phyloP scores from a whole-genome alignment of 495 filamentous ascomycete species.

The Paragyromitra xinjiangensis region DNA sequence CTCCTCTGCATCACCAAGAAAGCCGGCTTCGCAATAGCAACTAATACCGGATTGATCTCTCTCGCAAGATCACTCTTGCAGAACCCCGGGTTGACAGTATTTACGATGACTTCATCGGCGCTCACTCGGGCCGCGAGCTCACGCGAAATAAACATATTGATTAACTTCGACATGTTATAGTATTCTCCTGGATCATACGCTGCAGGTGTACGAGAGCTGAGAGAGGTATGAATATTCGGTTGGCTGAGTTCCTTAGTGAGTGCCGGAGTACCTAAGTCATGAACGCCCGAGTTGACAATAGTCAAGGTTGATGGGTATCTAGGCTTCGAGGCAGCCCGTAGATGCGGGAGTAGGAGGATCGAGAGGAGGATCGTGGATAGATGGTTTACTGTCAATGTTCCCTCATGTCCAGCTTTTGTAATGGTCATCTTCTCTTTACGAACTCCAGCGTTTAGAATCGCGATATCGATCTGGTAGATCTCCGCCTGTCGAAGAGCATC shows the following conservation, averaged over 20 bases:
- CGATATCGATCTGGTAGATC: background rate
- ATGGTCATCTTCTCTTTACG: background rate
- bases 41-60: background rate
- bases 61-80: slow-evolving; percentile 16
- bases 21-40: background rate
- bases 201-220: background rate
- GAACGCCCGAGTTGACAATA: background rate
- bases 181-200: background rate
- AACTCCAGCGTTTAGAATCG: background rate
- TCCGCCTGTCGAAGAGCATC: background rate
- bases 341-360: background rate
- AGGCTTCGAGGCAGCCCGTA: background rate
- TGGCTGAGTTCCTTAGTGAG: background rate
- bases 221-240: background rate
- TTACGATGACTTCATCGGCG: slow-evolving; percentile 9
- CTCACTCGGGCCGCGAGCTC: background rate
- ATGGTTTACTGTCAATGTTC: slow-evolving; percentile 13
- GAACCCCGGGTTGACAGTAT: slow-evolving; percentile 16
- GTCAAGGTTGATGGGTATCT: background rate
- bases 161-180: background rate
- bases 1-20: background rate
- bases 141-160: background rate
- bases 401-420: slow-evolving; percentile 9
- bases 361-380: slow-evolving; percentile 10
- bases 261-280: background rate